phyloP scores from a whole-genome alignment of 2,329 filamentous ascomycete species.

The Trichoderma oligosporum region DNA sequence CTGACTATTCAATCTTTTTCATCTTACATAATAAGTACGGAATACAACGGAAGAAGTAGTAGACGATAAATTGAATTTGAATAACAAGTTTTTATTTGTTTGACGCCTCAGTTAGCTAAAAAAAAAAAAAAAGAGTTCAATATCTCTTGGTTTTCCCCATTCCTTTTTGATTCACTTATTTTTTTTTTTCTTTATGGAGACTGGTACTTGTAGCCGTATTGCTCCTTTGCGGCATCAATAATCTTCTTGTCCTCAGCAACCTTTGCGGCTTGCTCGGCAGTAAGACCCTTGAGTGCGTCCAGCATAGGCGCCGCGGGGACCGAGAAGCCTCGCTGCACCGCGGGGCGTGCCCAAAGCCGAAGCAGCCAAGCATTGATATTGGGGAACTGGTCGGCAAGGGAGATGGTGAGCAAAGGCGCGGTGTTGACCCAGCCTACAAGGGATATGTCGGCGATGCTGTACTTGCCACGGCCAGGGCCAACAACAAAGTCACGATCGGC shows the following conservation, averaged over 20 bases:
- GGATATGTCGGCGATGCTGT: constrained; percentile 68
- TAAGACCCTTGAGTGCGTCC: constrained; percentile 19
- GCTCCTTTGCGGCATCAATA: constrained; percentile 41
- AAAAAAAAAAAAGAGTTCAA: neutral
- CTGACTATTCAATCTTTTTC: too few species aligned
- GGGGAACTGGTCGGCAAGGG: constrained; percentile 61
- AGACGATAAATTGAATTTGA: too few species aligned
- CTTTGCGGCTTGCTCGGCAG: constrained; percentile 25
- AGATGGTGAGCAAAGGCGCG: constrained; percentile 41
- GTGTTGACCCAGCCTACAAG: constrained; percentile 65
- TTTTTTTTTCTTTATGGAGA: constrained; percentile 34
- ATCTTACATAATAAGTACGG: too few species aligned
- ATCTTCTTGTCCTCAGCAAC: constrained; percentile 30
- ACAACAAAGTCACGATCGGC: constrained; percentile 48
- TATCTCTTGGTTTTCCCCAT: neutral
- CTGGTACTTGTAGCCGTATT: constrained; percentile 46
- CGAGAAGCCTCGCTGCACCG: constrained; percentile 67
- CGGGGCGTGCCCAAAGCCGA: constrained; percentile 62
- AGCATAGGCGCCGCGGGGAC: constrained; percentile 57
- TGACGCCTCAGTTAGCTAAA: neutral
- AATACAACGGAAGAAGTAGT: neutral
- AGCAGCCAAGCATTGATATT: constrained; percentile 70
- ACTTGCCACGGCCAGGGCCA: constrained; percentile 52
- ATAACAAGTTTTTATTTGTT: neutral
- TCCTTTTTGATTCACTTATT: neutral